phyloP scores from a whole-genome alignment of 1,284 basidiomycete species.

The Trichosporon inkin region DNA sequence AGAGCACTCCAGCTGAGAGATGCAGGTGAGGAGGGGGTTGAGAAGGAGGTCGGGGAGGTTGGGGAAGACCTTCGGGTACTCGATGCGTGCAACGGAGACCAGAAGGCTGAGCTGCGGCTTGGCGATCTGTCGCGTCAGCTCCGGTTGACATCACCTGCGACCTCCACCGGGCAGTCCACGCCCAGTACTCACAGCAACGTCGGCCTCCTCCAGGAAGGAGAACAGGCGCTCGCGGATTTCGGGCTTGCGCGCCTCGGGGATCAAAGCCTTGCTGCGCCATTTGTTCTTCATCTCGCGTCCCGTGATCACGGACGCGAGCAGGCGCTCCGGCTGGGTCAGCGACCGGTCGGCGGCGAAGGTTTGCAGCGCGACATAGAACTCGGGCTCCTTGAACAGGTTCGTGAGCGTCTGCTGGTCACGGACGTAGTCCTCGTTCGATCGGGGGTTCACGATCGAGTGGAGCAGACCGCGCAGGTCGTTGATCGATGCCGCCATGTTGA shows the following conservation, averaged over 20 bases:
- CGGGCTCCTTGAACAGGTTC: slow-evolving; percentile 44
- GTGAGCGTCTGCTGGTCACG: slow-evolving; percentile 40
- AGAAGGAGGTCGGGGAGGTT: slow-evolving; percentile 42
- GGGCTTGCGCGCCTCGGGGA: slow-evolving; percentile 46
- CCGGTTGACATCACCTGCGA: slow-evolving; percentile 28
- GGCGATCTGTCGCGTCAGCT: slow-evolving; percentile 38
- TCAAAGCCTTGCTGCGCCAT: slow-evolving; percentile 48
- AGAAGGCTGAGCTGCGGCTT: slow-evolving; percentile 46
- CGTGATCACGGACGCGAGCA: slow-evolving; percentile 45
- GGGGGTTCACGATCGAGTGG: slow-evolving; percentile 37
- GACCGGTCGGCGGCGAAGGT: slow-evolving; percentile 36
- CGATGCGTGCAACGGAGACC: slow-evolving; percentile 46
- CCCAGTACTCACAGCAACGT: slow-evolving; percentile 32
- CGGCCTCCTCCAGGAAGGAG: slow-evolving; percentile 46
- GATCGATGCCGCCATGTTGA: slow-evolving; percentile 10
- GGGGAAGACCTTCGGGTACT: slow-evolving; percentile 42
- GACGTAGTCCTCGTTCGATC: slow-evolving; percentile 35
- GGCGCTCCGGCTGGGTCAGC: slow-evolving; percentile 37
- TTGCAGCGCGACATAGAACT: slow-evolving; percentile 45
- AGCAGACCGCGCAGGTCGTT: slow-evolving; percentile 33
- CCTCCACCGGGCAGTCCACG: slow-evolving; percentile 22
- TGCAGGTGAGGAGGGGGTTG: slow-evolving; percentile 37
- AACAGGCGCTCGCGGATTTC: slow-evolving; percentile 45
- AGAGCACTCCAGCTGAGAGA: slow-evolving; percentile 28
- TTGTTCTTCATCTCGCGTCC: slow-evolving; percentile 48